Base-by-base conservation (phyloP, 345 rosid genomes). In the Lepidium aucheri region DNA sequence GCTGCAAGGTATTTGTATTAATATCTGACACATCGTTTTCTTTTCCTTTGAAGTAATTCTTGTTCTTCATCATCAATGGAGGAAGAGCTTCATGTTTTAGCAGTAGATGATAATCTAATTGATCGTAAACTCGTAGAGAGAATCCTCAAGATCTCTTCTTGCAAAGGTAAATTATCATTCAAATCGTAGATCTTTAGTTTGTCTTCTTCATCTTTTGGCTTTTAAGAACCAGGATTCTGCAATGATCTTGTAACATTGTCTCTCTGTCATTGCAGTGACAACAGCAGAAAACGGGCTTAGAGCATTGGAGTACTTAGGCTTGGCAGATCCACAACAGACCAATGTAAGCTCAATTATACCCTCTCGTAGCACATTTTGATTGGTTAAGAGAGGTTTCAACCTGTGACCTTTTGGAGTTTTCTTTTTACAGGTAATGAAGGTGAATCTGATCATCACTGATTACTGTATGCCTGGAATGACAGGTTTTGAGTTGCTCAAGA, bases 391-490 rank as follows among this genome's bases (percentile, higher is more conserved):
- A 63, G 32, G 20, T 43, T 9, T 16, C 16, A 62, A 12, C 6
- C 40, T 47, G 35, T 60, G 6, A 69, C 35, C 14, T 60, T 30
- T 69, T 51, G 11, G 30, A 5, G 14, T 4, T 22, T 3, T 24
- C 16, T 9, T 33, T 61, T 50, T 68, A 6, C 82, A 88, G 96
- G 81, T 67, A 7, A 76, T 81, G 8, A 84, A 85, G 76, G 88
- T 91, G 41, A 81, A 84, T 72, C 74, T 28, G 32, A 85, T 94
- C 17, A 90, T 94, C 44, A 94, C 99, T 4, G 99, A 94, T 54
- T 94, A 94, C 44, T 94, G 96, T 32, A 94, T 94, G 99, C 99
- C 99, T 22, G 99, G 89, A 77, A 94, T 94, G 99, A 90, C 95
- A 5, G 99, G 99, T 7, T 94, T 88, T 64, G 99, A 94, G 72